Evolutionary conservation across 805 yeast species (phyloP).

Genomic region (Candida ipomoeae): DNA sequence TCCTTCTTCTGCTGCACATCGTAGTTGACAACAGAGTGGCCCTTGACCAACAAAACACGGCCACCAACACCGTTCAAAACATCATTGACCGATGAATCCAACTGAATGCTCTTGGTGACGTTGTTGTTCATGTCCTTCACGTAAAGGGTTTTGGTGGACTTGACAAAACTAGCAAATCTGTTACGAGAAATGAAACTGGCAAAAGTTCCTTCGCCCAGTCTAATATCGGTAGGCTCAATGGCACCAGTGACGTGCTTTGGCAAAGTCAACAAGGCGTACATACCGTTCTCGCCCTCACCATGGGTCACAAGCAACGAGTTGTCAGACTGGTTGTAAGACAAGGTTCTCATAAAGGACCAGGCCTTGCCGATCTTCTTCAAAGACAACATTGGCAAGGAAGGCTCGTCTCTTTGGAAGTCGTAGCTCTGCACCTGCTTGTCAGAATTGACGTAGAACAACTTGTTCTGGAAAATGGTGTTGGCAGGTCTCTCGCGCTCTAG

Average conservation of each 20-base stretch:
- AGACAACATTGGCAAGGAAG: constrained; percentile 74
- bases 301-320: constrained; percentile 79
- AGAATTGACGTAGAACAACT: constrained; percentile 68
- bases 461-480: constrained; percentile 66
- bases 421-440: constrained; percentile 84
- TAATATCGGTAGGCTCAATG: constrained; percentile 80
- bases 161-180: constrained; percentile 79
- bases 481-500: constrained; percentile 97
- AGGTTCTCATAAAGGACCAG: constrained; percentile 79
- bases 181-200: constrained; percentile 94
- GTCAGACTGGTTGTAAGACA: constrained; percentile 91
- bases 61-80: constrained; percentile 82
- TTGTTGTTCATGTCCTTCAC: constrained; percentile 80
- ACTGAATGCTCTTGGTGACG: constrained; percentile 73
- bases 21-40: constrained; percentile 68
- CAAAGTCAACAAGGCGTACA: constrained; percentile 68
- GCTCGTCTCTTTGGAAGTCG: constrained; percentile 61
- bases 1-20: constrained; percentile 92
- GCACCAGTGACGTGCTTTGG: constrained; percentile 91
- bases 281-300: constrained; percentile 62
- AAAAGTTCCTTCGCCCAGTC: constrained; percentile 75
- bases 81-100: constrained; percentile 65
- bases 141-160: constrained; percentile 61
- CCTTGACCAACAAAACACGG: constrained; percentile 68
- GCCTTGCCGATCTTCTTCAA: constrained; percentile 79